A percentile compares a stretch with the other conserved stretches of the same genome.
phyloP scores from a whole-genome alignment of 805 yeast species.

The Pichia eremophila region DNA sequence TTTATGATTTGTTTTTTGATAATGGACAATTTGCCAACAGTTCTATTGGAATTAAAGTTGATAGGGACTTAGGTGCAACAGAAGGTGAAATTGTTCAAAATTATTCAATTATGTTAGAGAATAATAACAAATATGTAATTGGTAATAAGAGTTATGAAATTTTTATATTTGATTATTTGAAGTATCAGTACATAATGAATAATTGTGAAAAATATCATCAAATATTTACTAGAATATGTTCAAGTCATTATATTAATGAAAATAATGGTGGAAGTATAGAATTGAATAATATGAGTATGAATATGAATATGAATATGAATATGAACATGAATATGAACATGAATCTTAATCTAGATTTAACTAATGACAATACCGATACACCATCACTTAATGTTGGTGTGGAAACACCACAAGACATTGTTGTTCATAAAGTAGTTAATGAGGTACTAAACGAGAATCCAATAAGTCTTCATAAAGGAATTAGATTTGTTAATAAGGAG shows the following conservation, averaged over 20 bases:
- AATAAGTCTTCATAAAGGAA: background rate
- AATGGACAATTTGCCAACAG: background rate
- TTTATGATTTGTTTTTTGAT: conserved; percentile 21
- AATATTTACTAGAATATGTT: conserved; percentile 8
- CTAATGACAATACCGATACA: background rate
- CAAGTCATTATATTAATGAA: background rate
- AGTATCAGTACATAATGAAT: conserved; percentile 10
- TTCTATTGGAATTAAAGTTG: background rate
- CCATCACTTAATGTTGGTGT: background rate
- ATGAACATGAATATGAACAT: background rate
- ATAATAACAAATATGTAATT: background rate
- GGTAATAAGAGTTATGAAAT: background rate
- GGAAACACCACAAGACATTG: background rate
- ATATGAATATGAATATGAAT: background rate
- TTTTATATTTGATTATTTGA: conserved; percentile 7
- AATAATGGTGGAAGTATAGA: background rate
- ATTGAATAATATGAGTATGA: background rate
- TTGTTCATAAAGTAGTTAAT: background rate
- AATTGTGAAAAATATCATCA: conserved; percentile 13
- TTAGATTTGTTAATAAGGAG: conserved; percentile 5
- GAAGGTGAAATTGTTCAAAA: conserved; percentile 4
- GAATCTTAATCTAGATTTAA: background rate
- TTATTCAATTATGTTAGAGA: background rate
- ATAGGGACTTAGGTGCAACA: background rate
- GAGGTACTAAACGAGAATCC: background rate